Base-by-base conservation (phyloP, 768 basidiomycete genomes). In the Pleurotus sapidus region DNA sequence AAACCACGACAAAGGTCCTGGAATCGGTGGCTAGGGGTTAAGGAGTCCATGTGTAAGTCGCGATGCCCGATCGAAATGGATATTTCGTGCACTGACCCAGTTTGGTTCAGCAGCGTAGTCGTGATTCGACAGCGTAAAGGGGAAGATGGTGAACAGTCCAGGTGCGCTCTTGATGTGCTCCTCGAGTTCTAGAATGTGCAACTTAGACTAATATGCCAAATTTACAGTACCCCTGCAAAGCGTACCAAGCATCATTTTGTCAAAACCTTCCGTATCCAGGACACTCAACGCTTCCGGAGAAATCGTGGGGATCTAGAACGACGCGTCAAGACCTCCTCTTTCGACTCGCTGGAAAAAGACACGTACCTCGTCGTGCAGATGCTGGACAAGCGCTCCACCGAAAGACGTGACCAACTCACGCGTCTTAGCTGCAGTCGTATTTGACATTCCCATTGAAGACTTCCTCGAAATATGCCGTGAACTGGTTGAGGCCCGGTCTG, bases 361-460 rank as follows among this genome's bases (percentile, higher is more conserved):
- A 14, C 38, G 12, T 5, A 67, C 70, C 64, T 71, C 70, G 9
- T 67, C 68, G n/a, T 65, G 57, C 0, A 71, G 60, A 55, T 71
- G 70, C 8, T 61, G 53, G 5, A 64, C 59, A 7, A 71, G 46
- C 3, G 55, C 42, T 43, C 64, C 64, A 1, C 59, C 67, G 49
- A 71, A 69, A 2, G 43, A 56, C 38, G 67, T 57, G 6, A 67
- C 9, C 24, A 67, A 39, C 47, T 51, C 48, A 14, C 60, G 53
- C 7, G 60, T 57, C 27, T 61, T 64, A 24, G 55, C 55, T 1
- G 57, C 65, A n/a, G 46, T 69, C 65, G 42, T 66, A 68, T 4
- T 37, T 38, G 12, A 45, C 57, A 30, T 43, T 55, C 1, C 58
- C 57, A 0, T 34, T 38, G 18, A 58, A 15, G 18, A 69, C 61